These are phyloP conservation scores for Echium plantagineum DNA, from an alignment of 257 asterid genomes.

Conservation along the genomic window DNA sequence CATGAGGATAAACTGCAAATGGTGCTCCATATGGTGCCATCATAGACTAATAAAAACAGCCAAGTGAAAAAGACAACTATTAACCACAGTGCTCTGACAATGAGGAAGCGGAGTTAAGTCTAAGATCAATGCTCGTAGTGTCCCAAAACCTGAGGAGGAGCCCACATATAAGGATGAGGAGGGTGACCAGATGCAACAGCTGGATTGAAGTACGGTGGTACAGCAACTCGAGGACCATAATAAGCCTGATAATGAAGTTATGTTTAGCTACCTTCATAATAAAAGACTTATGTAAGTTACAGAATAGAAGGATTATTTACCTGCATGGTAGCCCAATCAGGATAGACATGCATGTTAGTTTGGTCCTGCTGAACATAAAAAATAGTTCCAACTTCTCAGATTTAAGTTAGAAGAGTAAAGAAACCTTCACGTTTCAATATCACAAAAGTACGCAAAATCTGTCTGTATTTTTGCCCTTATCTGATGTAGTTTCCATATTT, in stretches of 20 bases:
- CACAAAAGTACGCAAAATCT: slow-evolving; percentile 1
- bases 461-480: neutral
- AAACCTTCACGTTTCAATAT: neutral
- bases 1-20: slow-evolving; percentile 77
- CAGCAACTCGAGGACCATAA: slow-evolving; percentile 91
- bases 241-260: slow-evolving; percentile 44
- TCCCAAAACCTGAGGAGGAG: slow-evolving; percentile 74
- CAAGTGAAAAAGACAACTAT: neutral
- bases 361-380: slow-evolving; percentile 48
- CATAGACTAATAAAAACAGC: slow-evolving; percentile 49
- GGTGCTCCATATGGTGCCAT: slow-evolving; percentile 86
- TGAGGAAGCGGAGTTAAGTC: neutral
- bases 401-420: slow-evolving; percentile 9
- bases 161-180: slow-evolving; percentile 92
- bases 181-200: slow-evolving; percentile 72
- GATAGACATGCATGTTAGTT: slow-evolving; percentile 54
- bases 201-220: slow-evolving; percentile 78
- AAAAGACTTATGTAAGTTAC: neutral
- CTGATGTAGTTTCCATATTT: neutral
- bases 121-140: neutral
- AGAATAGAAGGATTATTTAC: slow-evolving; percentile 19
- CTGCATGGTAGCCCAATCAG: slow-evolving; percentile 99
- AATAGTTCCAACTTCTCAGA: neutral
- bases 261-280: neutral
- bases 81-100: neutral